These are phyloP conservation scores for Talaromyces atroroseus DNA, from an alignment of 2,329 filamentous ascomycete genomes.

Conservation along the genomic window DNA sequence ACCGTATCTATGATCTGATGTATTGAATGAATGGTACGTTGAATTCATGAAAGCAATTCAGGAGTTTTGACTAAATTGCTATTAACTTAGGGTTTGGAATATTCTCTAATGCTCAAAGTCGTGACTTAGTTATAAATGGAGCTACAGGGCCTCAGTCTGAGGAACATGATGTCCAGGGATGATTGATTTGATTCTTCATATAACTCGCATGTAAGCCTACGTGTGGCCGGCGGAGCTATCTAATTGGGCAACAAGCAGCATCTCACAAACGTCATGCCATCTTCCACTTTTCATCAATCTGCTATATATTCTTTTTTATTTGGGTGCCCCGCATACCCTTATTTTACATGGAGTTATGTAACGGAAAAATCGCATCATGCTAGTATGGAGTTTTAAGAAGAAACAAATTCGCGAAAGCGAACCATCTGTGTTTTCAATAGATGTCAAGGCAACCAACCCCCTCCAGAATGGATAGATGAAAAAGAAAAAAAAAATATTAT, in stretches of 20 bases:
- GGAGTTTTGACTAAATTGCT: background rate
- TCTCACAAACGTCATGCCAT: background rate
- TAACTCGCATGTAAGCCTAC: too few species aligned
- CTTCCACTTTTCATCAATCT: background rate
- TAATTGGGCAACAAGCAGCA: background rate
- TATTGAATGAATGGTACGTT: background rate
- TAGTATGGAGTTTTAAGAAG: background rate
- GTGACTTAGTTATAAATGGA: too few species aligned
- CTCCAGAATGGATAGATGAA: background rate
- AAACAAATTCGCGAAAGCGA: background rate
- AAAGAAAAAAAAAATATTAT: background rate
- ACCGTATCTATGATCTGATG: background rate
- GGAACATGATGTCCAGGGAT: too few species aligned
- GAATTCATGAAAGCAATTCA: background rate
- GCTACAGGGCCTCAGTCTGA: too few species aligned
- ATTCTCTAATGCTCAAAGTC: too few species aligned
- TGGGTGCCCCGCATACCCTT: background rate
- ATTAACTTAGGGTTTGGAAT: too few species aligned
- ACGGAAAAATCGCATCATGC: background rate
- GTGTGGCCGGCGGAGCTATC: too few species aligned
- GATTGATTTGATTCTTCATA: too few species aligned
- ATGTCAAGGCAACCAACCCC: background rate
- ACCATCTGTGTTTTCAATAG: background rate
- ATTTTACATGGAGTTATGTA: background rate
- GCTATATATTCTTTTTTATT: background rate